Evolutionary conservation across 1,284 basidiomycete genomes (phyloP).

Genomic region (Bondarzewia mesenterica): DNA sequence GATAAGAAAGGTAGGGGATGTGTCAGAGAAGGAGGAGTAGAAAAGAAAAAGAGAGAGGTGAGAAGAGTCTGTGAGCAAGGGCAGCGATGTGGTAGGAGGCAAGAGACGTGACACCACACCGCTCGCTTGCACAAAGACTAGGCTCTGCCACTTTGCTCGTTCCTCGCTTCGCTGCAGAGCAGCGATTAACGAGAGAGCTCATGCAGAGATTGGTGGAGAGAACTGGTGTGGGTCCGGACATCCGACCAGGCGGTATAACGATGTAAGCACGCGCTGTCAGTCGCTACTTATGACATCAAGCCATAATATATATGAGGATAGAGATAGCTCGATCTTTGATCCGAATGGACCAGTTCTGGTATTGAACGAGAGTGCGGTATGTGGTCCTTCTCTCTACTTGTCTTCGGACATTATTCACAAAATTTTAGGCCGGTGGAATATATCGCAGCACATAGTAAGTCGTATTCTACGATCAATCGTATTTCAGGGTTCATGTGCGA

Average conservation of each 20-base stretch:
- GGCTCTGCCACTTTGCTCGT: no score
- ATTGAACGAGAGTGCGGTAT: constrained; percentile 20
- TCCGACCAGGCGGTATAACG: constrained; percentile 28
- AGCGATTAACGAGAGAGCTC: constrained; percentile 23
- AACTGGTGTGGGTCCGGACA: constrained; percentile 24
- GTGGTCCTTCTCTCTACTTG: constrained; percentile 1
- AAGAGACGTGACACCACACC: constrained; percentile 25
- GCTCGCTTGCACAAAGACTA: no score
- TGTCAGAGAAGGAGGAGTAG: neutral
- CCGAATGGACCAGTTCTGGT: constrained; percentile 19
- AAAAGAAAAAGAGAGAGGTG: neutral
- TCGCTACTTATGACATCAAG: no score
- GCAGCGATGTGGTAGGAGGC: constrained; percentile 21
- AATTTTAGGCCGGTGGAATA: neutral
- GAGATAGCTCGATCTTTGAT: constrained; percentile 24
- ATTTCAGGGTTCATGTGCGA: neutral
- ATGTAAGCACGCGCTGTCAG: constrained; percentile 19
- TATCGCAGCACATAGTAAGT: constrained; percentile 2
- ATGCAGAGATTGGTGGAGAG: constrained; percentile 25
- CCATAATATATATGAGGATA: neutral
- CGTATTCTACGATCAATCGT: neutral
- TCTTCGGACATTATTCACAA: neutral
- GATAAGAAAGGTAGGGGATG: neutral
- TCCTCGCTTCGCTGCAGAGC: no score
- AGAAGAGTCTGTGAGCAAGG: no score